Evolutionary conservation across 495 filamentous ascomycete species (phyloP).

Genomic region (Daldinia caldariorum): DNA sequence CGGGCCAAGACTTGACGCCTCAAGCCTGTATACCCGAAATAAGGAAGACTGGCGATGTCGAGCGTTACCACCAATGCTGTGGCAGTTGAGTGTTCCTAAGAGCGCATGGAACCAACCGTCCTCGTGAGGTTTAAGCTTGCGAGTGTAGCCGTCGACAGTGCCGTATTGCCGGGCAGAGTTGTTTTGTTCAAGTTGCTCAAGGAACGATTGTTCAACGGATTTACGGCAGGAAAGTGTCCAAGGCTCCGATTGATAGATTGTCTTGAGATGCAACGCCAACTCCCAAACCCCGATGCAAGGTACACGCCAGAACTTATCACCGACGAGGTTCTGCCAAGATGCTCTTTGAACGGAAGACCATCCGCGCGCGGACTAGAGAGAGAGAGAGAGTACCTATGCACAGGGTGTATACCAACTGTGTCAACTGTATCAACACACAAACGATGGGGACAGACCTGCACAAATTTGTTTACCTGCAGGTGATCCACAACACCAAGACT

Average conservation of each 20-base stretch:
- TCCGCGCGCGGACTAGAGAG: constrained; percentile 27
- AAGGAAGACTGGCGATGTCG: constrained; percentile 29
- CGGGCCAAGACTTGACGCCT: constrained; percentile 34
- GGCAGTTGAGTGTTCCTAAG: constrained; percentile 29
- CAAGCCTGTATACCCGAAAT: constrained; percentile 38
- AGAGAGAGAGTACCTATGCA: constrained; percentile 38
- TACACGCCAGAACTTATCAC: constrained; percentile 28
- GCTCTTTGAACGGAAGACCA: constrained; percentile 28
- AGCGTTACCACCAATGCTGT: constrained; percentile 36
- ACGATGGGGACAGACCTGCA: constrained; percentile 42
- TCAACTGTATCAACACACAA: constrained; percentile 46
- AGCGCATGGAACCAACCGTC: constrained; percentile 20
- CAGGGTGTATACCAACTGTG: constrained; percentile 32
- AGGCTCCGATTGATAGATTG: constrained; percentile 34
- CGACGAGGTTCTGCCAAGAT: constrained; percentile 29
- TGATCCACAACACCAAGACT: constrained; percentile 42
- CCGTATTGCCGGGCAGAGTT: constrained; percentile 16
- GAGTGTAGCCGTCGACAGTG: background rate
- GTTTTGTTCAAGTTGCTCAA: constrained; percentile 34
- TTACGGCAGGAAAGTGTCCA: constrained; percentile 37
- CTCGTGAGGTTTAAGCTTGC: constrained; percentile 14
- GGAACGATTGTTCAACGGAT: constrained; percentile 41
- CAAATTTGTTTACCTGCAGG: constrained; percentile 34
- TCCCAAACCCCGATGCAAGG: constrained; percentile 13
- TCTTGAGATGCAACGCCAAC: constrained; percentile 35